Conservation (phyloP, 371 early-diverging fungal species). For the Mucor racemosus region DNA sequence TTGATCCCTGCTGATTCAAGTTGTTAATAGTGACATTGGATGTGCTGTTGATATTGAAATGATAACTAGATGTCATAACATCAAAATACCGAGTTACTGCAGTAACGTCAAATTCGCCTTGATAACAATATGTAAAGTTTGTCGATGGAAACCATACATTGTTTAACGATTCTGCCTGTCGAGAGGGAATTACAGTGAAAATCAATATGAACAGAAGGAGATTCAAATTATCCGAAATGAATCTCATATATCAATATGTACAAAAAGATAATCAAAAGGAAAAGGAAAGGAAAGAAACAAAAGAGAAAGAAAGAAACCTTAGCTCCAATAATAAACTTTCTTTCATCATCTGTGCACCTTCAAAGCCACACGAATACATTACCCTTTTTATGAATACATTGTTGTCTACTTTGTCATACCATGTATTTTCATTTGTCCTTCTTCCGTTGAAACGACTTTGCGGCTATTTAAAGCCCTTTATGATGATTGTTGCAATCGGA, state of each 20-base stretch:
- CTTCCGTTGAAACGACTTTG: background rate
- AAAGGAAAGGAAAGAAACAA: background rate
- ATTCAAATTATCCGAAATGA: background rate
- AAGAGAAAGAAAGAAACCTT: background rate
- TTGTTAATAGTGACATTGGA: conserved; percentile 23
- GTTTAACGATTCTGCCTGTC: conserved; percentile 17
- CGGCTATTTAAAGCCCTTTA: background rate
- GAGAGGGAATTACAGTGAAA: background rate
- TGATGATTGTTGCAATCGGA: too few relatives aligned
- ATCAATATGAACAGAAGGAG: background rate
- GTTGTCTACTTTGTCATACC: background rate
- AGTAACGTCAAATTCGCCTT: conserved; percentile 20
- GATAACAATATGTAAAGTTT: conserved; percentile 29
- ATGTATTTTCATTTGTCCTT: background rate
- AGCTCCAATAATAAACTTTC: background rate
- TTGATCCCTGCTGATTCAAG: conserved; percentile 25
- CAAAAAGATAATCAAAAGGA: background rate
- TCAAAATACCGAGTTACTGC: conserved; percentile 27
- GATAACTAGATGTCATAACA: conserved; percentile 12
- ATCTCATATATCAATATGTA: conserved; percentile 5
- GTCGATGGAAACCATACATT: conserved; percentile 21
- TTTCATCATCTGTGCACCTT: conserved; percentile 2
- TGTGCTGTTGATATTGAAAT: conserved; percentile 17
- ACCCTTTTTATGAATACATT: background rate
- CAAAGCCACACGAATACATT: conserved; percentile 11